Base-by-base conservation (phyloP, 768 basidiomycete genomes). In the Leccinum uliginosum region DNA sequence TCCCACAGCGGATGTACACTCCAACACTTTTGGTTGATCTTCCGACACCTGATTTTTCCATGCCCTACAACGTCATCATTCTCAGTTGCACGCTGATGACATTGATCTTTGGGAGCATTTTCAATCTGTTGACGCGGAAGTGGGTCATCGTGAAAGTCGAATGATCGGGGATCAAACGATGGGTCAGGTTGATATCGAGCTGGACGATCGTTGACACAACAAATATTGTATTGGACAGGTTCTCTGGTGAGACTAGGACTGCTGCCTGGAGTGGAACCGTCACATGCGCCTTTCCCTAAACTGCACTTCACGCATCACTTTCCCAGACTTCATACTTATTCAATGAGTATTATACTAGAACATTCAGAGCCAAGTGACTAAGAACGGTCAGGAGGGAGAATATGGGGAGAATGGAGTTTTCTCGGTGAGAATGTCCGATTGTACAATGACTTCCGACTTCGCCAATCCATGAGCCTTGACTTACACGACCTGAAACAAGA, bases 61-160 rank as follows among this genome's bases (percentile, higher is more conserved):
- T 98, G 97, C 97, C 97, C 1, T 98, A 98, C 76, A 99, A 98
- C 74, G 96, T 98, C 48, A 98, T 98, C 73, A 98, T 98, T 66
- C 89, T 98, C 78, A 93, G 83, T 57, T 92, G 89, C 67, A 93
- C 93, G 10, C 76, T 98, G 43, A 81, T 97, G 52, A 93, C 95
- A 47, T 83, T 97, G 61, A 85, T 95, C 54, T 98, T 99, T 72
- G 97, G 96, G 56, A 91, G 85, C 65, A 73, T 96, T 47, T 93
- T 98, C 74, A 98, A 98, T 66, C 69, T 86, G 50, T 73, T 98
- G 71, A 91, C 91, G 47, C 74, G 96, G 60, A 81, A 81, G 64
- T 93, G 93, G 78, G 82, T 87, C n/a, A 74, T 89, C 17, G 68
- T 80, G 34, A 64, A 71, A 19, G 23, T 80, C 9, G 62, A 60